A percentile compares a stretch with the other conserved stretches of the same genome.
Conservation (phyloP, 1,139 yeast species). For the Arxiozyma slooffiae region DNA sequence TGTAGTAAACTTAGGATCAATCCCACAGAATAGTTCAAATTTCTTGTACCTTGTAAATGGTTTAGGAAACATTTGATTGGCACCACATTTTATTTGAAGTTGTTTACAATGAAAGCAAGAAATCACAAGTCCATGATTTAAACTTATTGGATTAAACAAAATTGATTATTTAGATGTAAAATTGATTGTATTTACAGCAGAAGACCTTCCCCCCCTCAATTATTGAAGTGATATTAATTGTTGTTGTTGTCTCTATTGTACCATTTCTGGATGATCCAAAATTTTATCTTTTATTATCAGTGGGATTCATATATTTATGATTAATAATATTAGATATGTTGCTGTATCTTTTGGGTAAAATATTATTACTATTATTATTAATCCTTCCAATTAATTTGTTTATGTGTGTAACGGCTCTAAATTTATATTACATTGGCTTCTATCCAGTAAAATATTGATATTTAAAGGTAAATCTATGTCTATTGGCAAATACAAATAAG, state of each 20-base stretch:
- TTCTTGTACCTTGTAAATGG: slow-evolving; percentile 78
- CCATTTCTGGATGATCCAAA: neutral
- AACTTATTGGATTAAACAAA: slow-evolving; percentile 8
- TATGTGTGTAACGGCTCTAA: neutral
- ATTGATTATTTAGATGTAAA: slow-evolving; percentile 12
- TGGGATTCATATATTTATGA: neutral
- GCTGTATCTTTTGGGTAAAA: neutral
- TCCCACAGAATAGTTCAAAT: slow-evolving; percentile 73
- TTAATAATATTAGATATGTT: neutral
- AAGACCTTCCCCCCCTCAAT: neutral
- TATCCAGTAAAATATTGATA: no score
- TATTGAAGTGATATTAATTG: neutral
- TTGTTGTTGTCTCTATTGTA: neutral
- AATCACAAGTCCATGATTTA: slow-evolving; percentile 75
- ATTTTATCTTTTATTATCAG: neutral
- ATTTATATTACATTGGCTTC: no score
- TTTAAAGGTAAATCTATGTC: no score
- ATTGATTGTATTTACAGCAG: neutral
- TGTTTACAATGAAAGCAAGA: slow-evolving; percentile 93
- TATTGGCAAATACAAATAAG: no score
- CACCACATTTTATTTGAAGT: slow-evolving; percentile 89
- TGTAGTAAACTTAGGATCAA: slow-evolving; percentile 86
- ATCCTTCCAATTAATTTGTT: neutral
- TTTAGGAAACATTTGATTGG: slow-evolving; percentile 69
- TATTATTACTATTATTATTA: neutral